Base-by-base conservation (phyloP, 2,329 filamentous ascomycete genomes). In the Aureobasidium mangrovei region DNA sequence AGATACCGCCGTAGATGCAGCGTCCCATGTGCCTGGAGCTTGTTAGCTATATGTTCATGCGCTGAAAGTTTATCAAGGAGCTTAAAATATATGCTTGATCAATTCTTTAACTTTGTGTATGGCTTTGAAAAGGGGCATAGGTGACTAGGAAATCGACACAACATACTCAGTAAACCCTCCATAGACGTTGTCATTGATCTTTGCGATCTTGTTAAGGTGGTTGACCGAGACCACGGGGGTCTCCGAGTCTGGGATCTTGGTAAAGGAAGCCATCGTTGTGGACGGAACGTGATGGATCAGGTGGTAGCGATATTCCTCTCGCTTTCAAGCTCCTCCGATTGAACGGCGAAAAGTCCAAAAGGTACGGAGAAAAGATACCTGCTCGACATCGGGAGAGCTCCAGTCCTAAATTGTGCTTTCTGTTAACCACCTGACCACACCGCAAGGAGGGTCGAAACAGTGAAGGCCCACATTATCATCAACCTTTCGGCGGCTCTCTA, bases 1-100 rank as follows among this genome's bases (percentile, higher is more conserved):
- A 91, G 65, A 93, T 85, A 60, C 88, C 88, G 59, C 86, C 86
- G 67, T 93, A 91, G 65, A 93, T 90, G 74, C 88, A 93, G 58
- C 88, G 82, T 63, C 88, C 88, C 87, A 93, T 93, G 70, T 93
- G 88, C 63, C 85, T 88, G 60, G 32, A 9, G 40, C 4, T 33
- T 38, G 38, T 41, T 18, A 51, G 24, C 18, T 7, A 31, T n/a
- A 31, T 4, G 9, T 53, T 5, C 35, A 57, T 40, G 12, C 18
- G 41, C 2, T n/a, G 31, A 6, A 18, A 7, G 7, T 36, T 36
- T n/a, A 18, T 41, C 7, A 8, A 41, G n/a, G 38, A 18, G n/a
- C 38, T 24, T 18, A 18, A 18, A 18, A 18, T 18, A 18, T 18
- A 18, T 18, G 18, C 18, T 18, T 42, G 12, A 24, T 40, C 26